Evolutionary conservation across 2,329 filamentous ascomycete species (phyloP), one percentile per base, ranked within the genome.

Genomic region (Penicillium palitans): DNA sequence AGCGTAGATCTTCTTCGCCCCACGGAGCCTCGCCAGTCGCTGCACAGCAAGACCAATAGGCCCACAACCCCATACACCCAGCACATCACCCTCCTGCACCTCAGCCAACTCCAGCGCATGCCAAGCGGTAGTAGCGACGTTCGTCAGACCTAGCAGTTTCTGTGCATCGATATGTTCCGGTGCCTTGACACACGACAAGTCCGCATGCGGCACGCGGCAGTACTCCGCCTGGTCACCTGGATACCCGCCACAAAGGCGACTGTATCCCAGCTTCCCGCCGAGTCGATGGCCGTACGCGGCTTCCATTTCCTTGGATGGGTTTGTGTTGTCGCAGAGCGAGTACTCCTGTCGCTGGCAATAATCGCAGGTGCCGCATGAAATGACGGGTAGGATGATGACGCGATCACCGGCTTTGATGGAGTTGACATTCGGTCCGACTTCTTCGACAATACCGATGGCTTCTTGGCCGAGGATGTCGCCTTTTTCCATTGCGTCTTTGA

Each of bases 211-310:
- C 10, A 70, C 72, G 7, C 70, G 72, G 47, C 69, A 72, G 58
- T 65, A 76, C 60, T 75, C 73, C 3, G 73, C 73, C 60, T 76
- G 73, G 37, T 72, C 65, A 19, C 73, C 72, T 15, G 73, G 62
- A 61, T 72, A 75, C 17, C 73, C 72, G 2, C 72, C 72, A 29
- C 66, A 69, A n/a, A 72, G 47, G 12, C 68, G 63, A 1, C 71
- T 70, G 56, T 66, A 75, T 25, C 72, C 72, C 45, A 74, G 64
- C 17, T 71, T 70, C 10, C 72, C 71, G 3, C 71, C 63, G n/a
- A 72, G 27, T 2, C 68, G 69, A 52, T 70, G 62, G 0, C 71
- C 69, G 37, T 70, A 73, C 35, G 66, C 55, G 15, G 37, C 24
- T 42, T 72, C 68, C 67, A 69, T 67, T 33, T 70, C 63, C 44